Evolutionary conservation across 768 basidiomycete genomes (phyloP).

Genomic region (Gloeophyllum trabeum): DNA sequence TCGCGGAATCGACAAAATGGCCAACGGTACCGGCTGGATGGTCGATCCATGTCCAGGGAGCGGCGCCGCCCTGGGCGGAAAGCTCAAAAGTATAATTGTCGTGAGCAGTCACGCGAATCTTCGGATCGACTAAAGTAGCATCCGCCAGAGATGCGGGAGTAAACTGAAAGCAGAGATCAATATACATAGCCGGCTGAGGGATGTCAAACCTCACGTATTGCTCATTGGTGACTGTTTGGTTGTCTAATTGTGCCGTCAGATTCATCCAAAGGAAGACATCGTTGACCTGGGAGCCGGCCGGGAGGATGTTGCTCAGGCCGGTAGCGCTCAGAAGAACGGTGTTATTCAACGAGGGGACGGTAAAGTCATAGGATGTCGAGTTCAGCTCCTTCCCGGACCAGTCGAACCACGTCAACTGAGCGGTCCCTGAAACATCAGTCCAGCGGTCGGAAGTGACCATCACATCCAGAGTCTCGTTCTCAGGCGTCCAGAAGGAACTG

Average conservation of each 20-base stretch:
- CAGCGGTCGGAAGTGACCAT: conserved; percentile 41
- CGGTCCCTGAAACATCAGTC: conserved; percentile 32
- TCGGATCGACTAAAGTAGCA: conserved; percentile 34
- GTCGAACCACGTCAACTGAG: conserved; percentile 46
- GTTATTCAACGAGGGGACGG: conserved; percentile 38
- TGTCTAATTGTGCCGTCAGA: conserved; percentile 30
- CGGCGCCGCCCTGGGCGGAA: conserved; percentile 42
- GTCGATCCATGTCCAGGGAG: conserved; percentile 49
- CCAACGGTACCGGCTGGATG: conserved; percentile 45
- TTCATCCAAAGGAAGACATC: conserved; percentile 44
- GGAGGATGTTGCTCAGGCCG: conserved; percentile 35
- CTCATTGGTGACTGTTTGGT: conserved; percentile 33
- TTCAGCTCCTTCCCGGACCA: conserved; percentile 33
- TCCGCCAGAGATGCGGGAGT: conserved; percentile 36
- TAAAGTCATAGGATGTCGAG: conserved; percentile 26
- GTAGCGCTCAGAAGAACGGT: conserved; percentile 27
- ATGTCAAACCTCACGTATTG: conserved; percentile 30
- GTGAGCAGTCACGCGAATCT: conserved; percentile 23
- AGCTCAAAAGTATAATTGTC: conserved; percentile 34
- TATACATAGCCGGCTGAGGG: background rate
- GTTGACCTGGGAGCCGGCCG: conserved; percentile 22
- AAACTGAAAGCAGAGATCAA: conserved; percentile 28
- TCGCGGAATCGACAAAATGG: conserved; percentile 33
- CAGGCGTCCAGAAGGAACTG: conserved; percentile 47
- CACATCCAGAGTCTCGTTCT: conserved; percentile 34